Base-by-base conservation (phyloP, 345 rosid genomes). In the Luvunga scandens region DNA sequence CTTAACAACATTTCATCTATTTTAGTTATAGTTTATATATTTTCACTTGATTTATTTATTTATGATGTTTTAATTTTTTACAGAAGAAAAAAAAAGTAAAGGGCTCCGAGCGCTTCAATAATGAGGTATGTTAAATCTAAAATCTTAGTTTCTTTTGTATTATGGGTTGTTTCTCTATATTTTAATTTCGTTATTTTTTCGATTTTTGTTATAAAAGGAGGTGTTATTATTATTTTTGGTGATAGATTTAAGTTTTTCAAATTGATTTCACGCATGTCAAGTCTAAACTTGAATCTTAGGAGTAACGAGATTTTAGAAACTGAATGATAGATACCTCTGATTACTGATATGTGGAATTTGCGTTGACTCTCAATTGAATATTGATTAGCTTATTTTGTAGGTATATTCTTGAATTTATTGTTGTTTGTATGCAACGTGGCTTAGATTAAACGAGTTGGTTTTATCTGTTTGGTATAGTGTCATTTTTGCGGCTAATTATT, bases 121-220 rank as follows among this genome's bases (percentile, higher is more conserved):
- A 83, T 83, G 88, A 85, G 88, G 88, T 85, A 77, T 73, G 64
- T 31, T 66, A 25, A 55, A 5, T 42, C 19, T 12, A 6, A 28
- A 42, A 42, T 12, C 50, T 10, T 12, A 2, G 9, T 50, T 5
- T 0, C 34, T 2, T 65, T 63, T 30, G 36, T 22, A 22, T n/a
- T 28, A 7, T 4, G 27, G n/a, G 21, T 8, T 2, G 22, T 12
- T 33, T 10, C 2, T 2, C 22, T 27, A 21, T 21, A 4, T 1
- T 25, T 14, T 30, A 30, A 24, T 53, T 19, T 27, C 36, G 34
- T 30, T 9, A 39, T n/a, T 21, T 7, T n/a, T 18, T 27, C 2
- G 9, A 48, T 50, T 71, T 50, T 10, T 8, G 5, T 22, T 21
- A 0, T 50, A 28, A 28, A 50, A 50, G 5, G 4, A 19, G 5